Base-by-base conservation (phyloP, 495 filamentous ascomycete species). In the Cetradonia linearis region DNA sequence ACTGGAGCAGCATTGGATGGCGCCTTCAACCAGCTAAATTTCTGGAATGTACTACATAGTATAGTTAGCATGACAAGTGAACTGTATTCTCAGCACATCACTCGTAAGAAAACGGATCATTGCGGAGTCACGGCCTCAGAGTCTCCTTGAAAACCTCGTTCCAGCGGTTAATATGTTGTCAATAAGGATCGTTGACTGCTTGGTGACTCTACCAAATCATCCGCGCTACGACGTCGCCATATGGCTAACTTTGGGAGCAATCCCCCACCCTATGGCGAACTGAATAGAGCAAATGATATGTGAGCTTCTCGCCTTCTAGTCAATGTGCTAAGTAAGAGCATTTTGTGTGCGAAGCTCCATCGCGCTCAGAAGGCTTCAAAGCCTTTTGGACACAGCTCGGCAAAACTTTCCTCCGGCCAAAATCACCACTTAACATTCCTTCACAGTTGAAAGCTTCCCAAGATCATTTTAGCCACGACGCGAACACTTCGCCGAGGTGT, bases 1-100 rank as follows among this genome's bases (percentile, higher is more conserved):
- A 11, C 30, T 53, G 33, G 25, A 20, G 42, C 47, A 38, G 46
- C 34, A 53, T 53, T 49, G 36, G 58, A 40, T 8, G 47, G 58
- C 47, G 47, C 18, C 52, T 30, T 42, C 16, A 18, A 53, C 16
- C 9, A 53, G 48, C 11, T 38, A 40, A 3, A 8, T 20, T 52
- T 14, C 25, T 33, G 47, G 50, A 18, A 36, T 33, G 50, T 33
- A 54, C 20, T 34, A n/a, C n/a, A n/a, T n/a, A 23, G 30, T 28
- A 36, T n/a, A 23, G n/a, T 4, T 54, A 14, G 50, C 30, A 14
- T n/a, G 18, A 34, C 10, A 16, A 23, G 33, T 33, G 50, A 1
- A 27, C 14, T 38, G 23, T 20, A 23, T 8, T 10, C 42, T 46
- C 25, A 13, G 42, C 20, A 20, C 13, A 46, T 20, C 20, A 46